Base-by-base conservation (phyloP, 441 rosid species). In the Manihot esculenta region DNA sequence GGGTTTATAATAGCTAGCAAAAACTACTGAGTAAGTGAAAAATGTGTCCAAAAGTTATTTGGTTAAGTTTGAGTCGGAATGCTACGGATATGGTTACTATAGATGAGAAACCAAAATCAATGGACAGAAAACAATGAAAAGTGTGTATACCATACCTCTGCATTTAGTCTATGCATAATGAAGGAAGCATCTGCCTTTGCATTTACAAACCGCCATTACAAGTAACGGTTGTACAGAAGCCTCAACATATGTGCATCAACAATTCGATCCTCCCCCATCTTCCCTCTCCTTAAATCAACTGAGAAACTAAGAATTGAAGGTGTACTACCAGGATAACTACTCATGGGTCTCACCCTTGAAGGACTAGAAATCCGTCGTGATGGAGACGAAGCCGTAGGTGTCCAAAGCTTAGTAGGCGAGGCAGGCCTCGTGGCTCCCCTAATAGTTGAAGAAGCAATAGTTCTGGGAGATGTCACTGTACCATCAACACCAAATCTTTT, bases 151-250 rank as follows among this genome's bases (percentile, higher is more conserved):
- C 82, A 76, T 86, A 94, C 99, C 97, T 94, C 97, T 15, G 89
- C 90, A 67, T 72, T 85, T 65, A 82, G 72, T 62, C 67, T 88
- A 79, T 88, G 97, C 61, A 82, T 73, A 68, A 82, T 82, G 61
- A 85, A 56, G 62, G 88, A 80, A 65, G 86, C 80, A 76, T 86
- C 90, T 33, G 86, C 88, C 75, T 93, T 83, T 45, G 97, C 99
- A 82, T 90, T 90, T 38, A 81, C 89, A 79, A 90, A 89, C 64
- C 93, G 86, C 99, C 96, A 92, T n/a, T 94, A 97, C 83, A 94
- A 72, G 76, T 88, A 69, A 76, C 84, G 82, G 78, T 92, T 92
- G 71, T 92, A 84, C n/a, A 89, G 79, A 56, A 92, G 85, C 82
- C 92, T 90, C 81, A 89, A 78, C 76, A 75, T 62, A 75, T 92